Conservation (phyloP, 2,329 filamentous ascomycete species). For the Ascochyta lentis region DNA sequence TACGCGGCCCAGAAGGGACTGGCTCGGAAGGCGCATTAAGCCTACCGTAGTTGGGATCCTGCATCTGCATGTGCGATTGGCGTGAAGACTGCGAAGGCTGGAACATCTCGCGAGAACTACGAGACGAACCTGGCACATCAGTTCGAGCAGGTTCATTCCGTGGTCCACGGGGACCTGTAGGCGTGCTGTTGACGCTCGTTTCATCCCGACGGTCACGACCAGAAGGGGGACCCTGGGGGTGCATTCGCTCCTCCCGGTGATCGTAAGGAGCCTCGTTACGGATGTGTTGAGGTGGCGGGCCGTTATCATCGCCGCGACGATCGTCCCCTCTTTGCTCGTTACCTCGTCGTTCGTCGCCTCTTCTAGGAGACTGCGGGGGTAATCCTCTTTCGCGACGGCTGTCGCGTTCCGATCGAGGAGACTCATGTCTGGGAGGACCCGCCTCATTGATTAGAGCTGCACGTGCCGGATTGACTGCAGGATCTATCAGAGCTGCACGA, state of each 20-base stretch:
- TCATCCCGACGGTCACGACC: conserved; percentile 51
- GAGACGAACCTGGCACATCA: conserved; percentile 18
- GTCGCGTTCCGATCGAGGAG: conserved; percentile 36
- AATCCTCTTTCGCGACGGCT: conserved; percentile 39
- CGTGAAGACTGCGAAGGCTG: conserved; percentile 44
- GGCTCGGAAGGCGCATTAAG: conserved; percentile 57
- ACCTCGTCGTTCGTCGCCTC: conserved; percentile 30
- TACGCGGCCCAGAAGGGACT: conserved; percentile 62
- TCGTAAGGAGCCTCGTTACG: conserved; percentile 37
- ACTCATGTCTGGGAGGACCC: conserved; percentile 38
- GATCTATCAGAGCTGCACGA: conserved; percentile 50
- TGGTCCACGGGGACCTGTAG: conserved; percentile 60
- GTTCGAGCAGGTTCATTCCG: conserved; percentile 40
- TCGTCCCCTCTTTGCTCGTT: conserved; percentile 32
- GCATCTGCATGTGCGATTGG: conserved; percentile 43
- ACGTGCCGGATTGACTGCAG: conserved; percentile 52
- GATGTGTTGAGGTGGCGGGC: conserved; percentile 29
- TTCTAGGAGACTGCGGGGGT: conserved; percentile 40
- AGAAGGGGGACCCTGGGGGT: conserved; percentile 28
- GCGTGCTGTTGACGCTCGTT: conserved; percentile 48
- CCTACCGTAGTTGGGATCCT: conserved; percentile 58
- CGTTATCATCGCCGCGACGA: conserved; percentile 38
- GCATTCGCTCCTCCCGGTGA: conserved; percentile 42
- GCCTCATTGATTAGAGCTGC: conserved; percentile 50
- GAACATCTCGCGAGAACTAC: conserved; percentile 50